Evolutionary conservation across 2,329 filamentous ascomycete genomes (phyloP), one percentile per base, ranked within the genome.

Genomic region (Monosporascus sp.): DNA sequence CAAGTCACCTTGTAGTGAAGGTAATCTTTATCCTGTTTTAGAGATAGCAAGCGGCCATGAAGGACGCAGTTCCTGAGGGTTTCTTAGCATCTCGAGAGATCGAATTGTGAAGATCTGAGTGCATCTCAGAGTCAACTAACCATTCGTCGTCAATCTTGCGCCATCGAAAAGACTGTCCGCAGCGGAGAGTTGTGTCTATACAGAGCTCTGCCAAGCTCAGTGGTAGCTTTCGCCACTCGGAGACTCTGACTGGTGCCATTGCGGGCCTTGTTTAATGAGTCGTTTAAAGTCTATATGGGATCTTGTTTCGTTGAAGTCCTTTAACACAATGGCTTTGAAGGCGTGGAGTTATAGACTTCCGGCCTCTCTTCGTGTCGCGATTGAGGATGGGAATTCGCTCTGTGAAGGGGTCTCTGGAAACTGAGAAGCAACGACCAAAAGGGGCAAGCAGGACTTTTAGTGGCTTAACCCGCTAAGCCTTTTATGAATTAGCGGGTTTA

Each of bases 161-260:
- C 94, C 94, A 99, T 75, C 93, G 86, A 63, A 99, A 99, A 0
- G 93, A 96, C 70, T 99, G 94, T 3, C 94, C 94, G 68, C 94
- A 99, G 57, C 93, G 86, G 36, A 99, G 76, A 0, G 91, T 96
- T 0, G 93, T 99, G 63, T 96, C 90, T 60, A 99, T 91, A 68
- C 90, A 97, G 4, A 99, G 81, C 68, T 99, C 94, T 4, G 85
- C 82, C 36, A 96, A 74, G 55, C 79, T 88, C 41, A 97, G 75
- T 24, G 94, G 91, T 60, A 99, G 74, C 74, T 89, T 95, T 59
- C 84, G 84, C 94, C 94, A 99, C 67, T 90, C 88, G 17, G 85
- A 78, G n/a, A 83, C 75, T 31, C 77, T 78, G 48, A 69, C 69
- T 48, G 71, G 52, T 45, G 74, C 66, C 72, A 74, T 65, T n/a